Evolutionary conservation across 257 asterid genomes (phyloP), one percentile per base, ranked within the genome.

Genomic region (Linaria vulgaris): DNA sequence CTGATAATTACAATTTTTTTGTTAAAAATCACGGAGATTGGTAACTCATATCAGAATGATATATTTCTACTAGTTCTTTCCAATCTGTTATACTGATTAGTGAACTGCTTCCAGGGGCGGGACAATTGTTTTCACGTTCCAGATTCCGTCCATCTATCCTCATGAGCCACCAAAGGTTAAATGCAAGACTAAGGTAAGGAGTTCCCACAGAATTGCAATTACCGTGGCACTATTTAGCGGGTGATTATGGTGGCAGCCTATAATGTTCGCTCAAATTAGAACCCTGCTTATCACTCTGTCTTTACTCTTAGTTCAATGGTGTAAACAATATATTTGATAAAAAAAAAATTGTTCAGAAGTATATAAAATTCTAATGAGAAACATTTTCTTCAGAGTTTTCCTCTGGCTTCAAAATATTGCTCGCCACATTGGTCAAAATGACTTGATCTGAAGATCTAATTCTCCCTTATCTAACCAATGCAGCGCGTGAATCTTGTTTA

Each of bases 81-180:
- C 38, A 23, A 37, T 59, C 47, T n/a, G 44, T 27, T 21, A 3
- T 57, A 23, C 60, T 65, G 37, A 78, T 19, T 45, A 34, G 50
- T 63, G 34, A 25, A 43, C 43, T 64, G 38, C 74, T 24, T 66
- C 22, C 76, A 89, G 99, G 80, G 80, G 85, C 58, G 99, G 97
- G 27, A 87, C 86, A 46, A 89, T 94, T 81, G 75, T 76, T 60
- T 94, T 94, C 78, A 83, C 99, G 41, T 94, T 94, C 83, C 88
- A 82, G 64, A 89, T 94, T 68, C 78, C 99, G 78, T 85, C 96
- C 20, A 79, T 90, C 67, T 94, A 94, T 71, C 99, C 99, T 53
- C 99, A 94, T n/a, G 97, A 89, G 63, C 96, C 99, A 55, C 99
- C 99, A 14, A 94, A 94, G 78, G 96, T 94, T 60, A 94, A 94